Percentiles rank a stretch among this genome's conserved stretches.
Evolutionary conservation across 106 monocot genomes (phyloP).

Genomic region (Ottelia alismoides): DNA sequence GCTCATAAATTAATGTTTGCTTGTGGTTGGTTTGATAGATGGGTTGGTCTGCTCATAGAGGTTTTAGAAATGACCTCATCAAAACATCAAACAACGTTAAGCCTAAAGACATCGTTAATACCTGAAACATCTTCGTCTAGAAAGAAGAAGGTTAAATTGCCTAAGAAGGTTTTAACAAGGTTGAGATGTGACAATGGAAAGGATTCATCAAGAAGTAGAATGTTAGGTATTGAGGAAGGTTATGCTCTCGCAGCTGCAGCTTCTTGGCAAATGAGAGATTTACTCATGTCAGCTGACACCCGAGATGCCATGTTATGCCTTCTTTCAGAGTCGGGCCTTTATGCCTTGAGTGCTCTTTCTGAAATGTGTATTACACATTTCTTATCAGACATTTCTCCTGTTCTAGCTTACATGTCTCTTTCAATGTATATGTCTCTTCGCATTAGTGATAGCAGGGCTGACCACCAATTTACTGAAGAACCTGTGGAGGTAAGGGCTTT

Average conservation of each 20-base stretch:
- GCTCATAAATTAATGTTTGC: slow-evolving; percentile 55
- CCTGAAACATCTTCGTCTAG: slow-evolving; percentile 8
- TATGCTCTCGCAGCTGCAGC: slow-evolving; percentile 37
- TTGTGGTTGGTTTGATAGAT: slow-evolving; percentile 44
- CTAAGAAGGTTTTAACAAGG: slow-evolving; percentile 19
- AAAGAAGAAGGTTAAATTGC: slow-evolving; percentile 39
- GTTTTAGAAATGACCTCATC: slow-evolving; percentile 33
- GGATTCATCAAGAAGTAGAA: slow-evolving; percentile 4
- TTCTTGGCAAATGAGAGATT: slow-evolving; percentile 81
- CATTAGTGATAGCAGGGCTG: no score
- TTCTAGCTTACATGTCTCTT: slow-evolving; percentile 42
- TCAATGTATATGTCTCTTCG: slow-evolving; percentile 31
- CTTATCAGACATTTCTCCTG: slow-evolving; percentile 30
- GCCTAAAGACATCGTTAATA: not conserved
- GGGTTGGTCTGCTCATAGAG: slow-evolving; percentile 40
- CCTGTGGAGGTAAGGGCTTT: no score
- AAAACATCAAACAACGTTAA: slow-evolving; percentile 16
- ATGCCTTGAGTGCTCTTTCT: slow-evolving; percentile 43
- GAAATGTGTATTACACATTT: slow-evolving; percentile 40
- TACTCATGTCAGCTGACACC: slow-evolving; percentile 28
- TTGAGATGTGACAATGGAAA: slow-evolving; percentile 5
- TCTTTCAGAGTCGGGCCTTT: slow-evolving; percentile 25
- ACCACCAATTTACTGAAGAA: no score
- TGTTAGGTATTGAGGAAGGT: slow-evolving; percentile 22
- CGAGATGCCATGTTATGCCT: slow-evolving; percentile 32